Evolutionary conservation across 2,329 filamentous ascomycete genomes (phyloP).

Genomic region (Phialophora macrospora): DNA sequence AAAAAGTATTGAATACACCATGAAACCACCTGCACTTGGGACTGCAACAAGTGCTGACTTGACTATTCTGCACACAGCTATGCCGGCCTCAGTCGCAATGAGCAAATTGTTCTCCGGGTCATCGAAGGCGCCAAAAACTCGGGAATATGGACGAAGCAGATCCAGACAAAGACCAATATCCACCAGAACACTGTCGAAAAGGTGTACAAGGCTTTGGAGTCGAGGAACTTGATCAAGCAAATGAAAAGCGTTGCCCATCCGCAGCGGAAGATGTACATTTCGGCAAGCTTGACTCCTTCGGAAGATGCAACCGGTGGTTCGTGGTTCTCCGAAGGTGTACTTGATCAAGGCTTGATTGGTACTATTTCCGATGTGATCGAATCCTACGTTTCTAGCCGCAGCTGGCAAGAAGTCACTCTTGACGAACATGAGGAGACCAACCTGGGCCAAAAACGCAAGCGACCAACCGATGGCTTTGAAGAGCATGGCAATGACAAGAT

Average conservation of each 20-base stretch:
- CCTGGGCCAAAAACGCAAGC: constrained; percentile 46
- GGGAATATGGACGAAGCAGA: constrained; percentile 88
- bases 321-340: constrained; percentile 90
- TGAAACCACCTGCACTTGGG: constrained; percentile 16
- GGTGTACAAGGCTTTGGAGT: constrained; percentile 80
- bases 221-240: constrained; percentile 79
- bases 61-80: constrained; percentile 37
- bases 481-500: constrained; percentile 32
- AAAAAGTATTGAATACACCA: constrained; percentile 55
- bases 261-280: constrained; percentile 94
- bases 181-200: constrained; percentile 82
- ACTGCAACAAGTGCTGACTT: constrained; percentile 29
- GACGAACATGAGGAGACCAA: constrained; percentile 31
- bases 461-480: constrained; percentile 42
- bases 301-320: constrained; percentile 91
- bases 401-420: constrained; percentile 61
- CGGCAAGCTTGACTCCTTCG: constrained; percentile 78
- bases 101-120: constrained; percentile 79
- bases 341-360: constrained; percentile 87
- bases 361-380: constrained; percentile 66
- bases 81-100: constrained; percentile 63
- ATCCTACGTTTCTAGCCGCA: constrained; percentile 71
- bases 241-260: constrained; percentile 93
- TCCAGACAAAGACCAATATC: constrained; percentile 79
- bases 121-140: constrained; percentile 85